Conservation (phyloP, 2,329 filamentous ascomycete genomes). For the Shiraia bambusicola region DNA sequence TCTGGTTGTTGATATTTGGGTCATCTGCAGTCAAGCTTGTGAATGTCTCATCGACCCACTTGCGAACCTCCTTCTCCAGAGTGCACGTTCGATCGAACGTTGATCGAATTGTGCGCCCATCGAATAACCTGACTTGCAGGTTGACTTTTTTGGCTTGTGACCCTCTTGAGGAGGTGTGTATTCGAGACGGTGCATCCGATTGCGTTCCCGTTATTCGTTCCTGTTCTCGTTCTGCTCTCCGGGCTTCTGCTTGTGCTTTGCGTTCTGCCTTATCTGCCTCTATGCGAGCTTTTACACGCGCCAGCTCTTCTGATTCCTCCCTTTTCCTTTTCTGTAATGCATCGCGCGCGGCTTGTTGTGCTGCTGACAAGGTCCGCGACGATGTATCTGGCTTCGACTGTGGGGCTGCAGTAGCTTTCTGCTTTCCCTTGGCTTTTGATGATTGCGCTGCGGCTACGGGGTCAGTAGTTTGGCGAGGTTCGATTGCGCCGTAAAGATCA, state of each 20-base stretch:
- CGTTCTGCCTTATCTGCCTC: slow-evolving; percentile 74
- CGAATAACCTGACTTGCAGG: slow-evolving; percentile 78
- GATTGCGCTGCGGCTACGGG: slow-evolving; percentile 9
- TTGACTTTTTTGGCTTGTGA: slow-evolving; percentile 37
- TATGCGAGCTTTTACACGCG: slow-evolving; percentile 72
- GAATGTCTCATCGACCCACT: slow-evolving; percentile 68
- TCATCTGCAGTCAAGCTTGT: slow-evolving; percentile 23
- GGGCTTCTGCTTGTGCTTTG: slow-evolving; percentile 45
- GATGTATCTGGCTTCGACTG: slow-evolving; percentile 40
- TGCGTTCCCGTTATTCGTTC: slow-evolving; percentile 11
- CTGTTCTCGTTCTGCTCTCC: slow-evolving; percentile 38
- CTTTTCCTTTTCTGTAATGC: slow-evolving; percentile 62
- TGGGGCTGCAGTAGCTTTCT: slow-evolving; percentile 45
- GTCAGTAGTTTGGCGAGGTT: slow-evolving; percentile 3
- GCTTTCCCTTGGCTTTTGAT: slow-evolving; percentile 39
- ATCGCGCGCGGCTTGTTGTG: slow-evolving; percentile 37
- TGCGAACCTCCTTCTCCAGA: slow-evolving; percentile 66
- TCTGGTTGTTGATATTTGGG: slow-evolving; percentile 21
- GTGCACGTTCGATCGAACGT: slow-evolving; percentile 67
- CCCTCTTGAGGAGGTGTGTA: slow-evolving; percentile 23
- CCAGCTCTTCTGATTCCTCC: slow-evolving; percentile 67
- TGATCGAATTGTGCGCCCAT: slow-evolving; percentile 75
- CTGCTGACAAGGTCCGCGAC: slow-evolving; percentile 39
- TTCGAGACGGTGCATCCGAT: slow-evolving; percentile 4
- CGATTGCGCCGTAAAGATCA: slow-evolving; percentile 6